These are phyloP conservation scores for Eucalyptus tenuipes DNA, from an alignment of 345 rosid genomes.

Conservation along the genomic window DNA sequence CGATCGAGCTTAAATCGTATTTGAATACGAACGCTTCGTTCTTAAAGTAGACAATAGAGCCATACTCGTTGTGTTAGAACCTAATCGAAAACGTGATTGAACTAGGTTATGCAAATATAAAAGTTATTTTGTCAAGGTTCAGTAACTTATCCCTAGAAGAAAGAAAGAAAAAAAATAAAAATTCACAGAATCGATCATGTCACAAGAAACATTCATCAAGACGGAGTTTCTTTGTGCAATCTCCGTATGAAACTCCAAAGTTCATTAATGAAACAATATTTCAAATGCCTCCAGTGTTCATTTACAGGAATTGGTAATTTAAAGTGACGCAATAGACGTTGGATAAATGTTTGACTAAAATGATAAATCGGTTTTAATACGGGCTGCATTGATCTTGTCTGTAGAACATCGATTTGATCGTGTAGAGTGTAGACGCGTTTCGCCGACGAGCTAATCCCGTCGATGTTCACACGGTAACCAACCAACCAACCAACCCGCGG, in stretches of 20 bases:
- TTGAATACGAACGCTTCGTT: not conserved
- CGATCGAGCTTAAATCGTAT: not conserved
- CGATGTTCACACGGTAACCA: not conserved
- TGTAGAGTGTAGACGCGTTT: not conserved
- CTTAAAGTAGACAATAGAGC: not conserved
- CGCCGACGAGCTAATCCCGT: not conserved
- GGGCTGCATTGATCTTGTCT: not conserved
- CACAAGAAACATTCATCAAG: not conserved
- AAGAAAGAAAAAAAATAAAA: not conserved
- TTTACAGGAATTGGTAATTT: not conserved
- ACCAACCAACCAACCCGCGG: not conserved
- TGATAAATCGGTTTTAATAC: not conserved
- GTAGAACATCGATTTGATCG: not conserved
- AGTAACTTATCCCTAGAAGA: not conserved
- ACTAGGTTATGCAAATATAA: not conserved
- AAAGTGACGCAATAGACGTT: not conserved
- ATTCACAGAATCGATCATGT: not conserved
- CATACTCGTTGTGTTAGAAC: fast-evolving
- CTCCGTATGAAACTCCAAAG: not conserved
- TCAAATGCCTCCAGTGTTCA: not conserved
- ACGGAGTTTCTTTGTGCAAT: not conserved
- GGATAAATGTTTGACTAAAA: not conserved
- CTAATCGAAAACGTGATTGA: not conserved
- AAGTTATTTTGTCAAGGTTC: not conserved
- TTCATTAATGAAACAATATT: not conserved